Conservation (phyloP, 805 yeast genomes). For the Millerozyma miso region DNA sequence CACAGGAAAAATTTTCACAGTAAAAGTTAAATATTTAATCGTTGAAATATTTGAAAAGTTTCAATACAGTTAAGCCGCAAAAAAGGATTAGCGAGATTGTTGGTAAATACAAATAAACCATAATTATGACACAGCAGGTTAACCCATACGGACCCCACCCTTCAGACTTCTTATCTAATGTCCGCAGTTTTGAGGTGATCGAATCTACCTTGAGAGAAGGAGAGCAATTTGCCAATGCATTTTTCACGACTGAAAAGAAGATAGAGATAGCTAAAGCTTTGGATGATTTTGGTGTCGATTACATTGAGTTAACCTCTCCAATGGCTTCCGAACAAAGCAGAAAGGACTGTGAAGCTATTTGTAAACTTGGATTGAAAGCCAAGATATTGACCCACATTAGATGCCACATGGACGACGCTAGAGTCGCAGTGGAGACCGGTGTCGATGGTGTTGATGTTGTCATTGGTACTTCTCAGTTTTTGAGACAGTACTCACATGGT, state of each 20-base stretch:
- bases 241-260: conserved; percentile 53
- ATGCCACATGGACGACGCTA: conserved; percentile 61
- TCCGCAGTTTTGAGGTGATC: conserved; percentile 48
- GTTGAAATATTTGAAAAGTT: background rate
- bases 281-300: conserved; percentile 59
- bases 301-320: conserved; percentile 57
- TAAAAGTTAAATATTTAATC: background rate
- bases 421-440: conserved; percentile 58
- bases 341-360: conserved; percentile 54
- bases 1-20: conserved; percentile 1
- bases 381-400: conserved; percentile 57
- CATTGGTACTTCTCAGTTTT: conserved; percentile 55
- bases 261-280: conserved; percentile 57
- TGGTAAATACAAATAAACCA: too few relatives aligned
- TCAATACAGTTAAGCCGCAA: background rate
- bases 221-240: conserved; percentile 62
- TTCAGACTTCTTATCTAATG: conserved; percentile 53
- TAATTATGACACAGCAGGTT: conserved; percentile 9
- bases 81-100: background rate
- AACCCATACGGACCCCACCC: conserved; percentile 62
- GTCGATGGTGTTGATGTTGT: conserved; percentile 62
- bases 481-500: conserved; percentile 56
- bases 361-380: conserved; percentile 56
- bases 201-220: conserved; percentile 62
- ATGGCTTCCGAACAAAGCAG: conserved; percentile 57